phyloP scores from a whole-genome alignment of 2,329 filamentous ascomycete genomes.

The Aspergillus uvarum region DNA sequence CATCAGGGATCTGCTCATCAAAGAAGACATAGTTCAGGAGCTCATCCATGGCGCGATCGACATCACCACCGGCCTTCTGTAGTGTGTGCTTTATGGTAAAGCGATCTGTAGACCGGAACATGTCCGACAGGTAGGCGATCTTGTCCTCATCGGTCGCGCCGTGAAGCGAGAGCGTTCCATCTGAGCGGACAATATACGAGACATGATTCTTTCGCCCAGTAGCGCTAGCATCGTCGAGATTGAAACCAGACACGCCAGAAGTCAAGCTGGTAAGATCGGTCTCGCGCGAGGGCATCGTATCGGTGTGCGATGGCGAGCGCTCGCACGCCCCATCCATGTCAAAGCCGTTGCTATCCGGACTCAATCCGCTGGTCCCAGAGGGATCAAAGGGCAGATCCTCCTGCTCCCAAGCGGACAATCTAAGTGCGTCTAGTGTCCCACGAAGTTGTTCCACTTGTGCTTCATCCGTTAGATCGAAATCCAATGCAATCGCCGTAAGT shows the following conservation, averaged over 20 bases:
- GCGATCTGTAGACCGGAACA: constrained; percentile 69
- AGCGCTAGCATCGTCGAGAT: constrained; percentile 26
- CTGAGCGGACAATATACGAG: constrained; percentile 28
- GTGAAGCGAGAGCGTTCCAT: constrained; percentile 29
- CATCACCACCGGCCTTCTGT: constrained; percentile 65
- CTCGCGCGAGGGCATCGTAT: constrained; percentile 43
- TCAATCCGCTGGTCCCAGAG: constrained; percentile 62
- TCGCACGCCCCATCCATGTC: constrained; percentile 28
- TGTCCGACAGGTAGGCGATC: constrained; percentile 60
- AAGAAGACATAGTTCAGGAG: constrained; percentile 78
- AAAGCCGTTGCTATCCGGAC: constrained; percentile 21
- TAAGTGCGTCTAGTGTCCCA: constrained; percentile 64
- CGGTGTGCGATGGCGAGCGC: constrained; percentile 29
- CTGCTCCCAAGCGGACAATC: constrained; percentile 69
- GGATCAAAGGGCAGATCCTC: constrained; percentile 69
- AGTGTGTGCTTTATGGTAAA: constrained; percentile 67
- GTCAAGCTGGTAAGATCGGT: constrained; percentile 54
- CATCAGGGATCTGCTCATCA: constrained; percentile 61
- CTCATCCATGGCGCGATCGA: constrained; percentile 72
- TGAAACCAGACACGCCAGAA: constrained; percentile 45
- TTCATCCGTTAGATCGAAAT: constrained; percentile 64
- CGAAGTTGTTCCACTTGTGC: constrained; percentile 56
- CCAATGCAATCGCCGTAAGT: constrained; percentile 71
- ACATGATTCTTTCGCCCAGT: constrained; percentile 12
- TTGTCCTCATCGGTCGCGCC: constrained; percentile 57